These are phyloP conservation scores for Hypoxylon rickii DNA, from an alignment of 495 filamentous ascomycete species.

Conservation along the genomic window DNA sequence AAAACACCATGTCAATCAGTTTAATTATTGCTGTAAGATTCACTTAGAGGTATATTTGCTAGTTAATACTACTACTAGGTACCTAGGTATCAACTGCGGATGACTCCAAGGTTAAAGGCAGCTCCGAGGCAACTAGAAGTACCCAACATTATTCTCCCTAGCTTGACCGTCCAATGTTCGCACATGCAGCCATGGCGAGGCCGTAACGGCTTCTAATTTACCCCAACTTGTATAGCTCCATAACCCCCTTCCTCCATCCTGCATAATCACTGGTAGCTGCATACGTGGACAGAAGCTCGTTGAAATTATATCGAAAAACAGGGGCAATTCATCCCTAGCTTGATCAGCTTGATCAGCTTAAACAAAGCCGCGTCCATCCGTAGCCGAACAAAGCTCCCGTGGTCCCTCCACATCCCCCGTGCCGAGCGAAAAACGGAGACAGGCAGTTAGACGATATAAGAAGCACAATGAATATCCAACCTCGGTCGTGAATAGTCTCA, in stretches of 20 bases:
- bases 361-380: slow-evolving; percentile 12
- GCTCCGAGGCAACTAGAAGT: no score
- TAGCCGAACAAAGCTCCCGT: slow-evolving; percentile 35
- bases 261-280: neutral
- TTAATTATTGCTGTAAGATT: no score
- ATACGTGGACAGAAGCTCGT: no score
- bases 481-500: neutral
- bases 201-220: slow-evolving; percentile 20
- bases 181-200: slow-evolving; percentile 1
- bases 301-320: no score
- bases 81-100: neutral
- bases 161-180: no score
- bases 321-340: no score
- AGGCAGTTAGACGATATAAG: neutral
- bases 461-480: neutral
- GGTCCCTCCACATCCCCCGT: no score
- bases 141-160: no score
- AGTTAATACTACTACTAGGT: neutral
- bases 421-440: slow-evolving; percentile 30
- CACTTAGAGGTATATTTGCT: no score
- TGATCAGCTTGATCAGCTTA: no score
- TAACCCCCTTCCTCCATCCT: neutral
- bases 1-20: no score
- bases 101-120: no score
- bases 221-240: slow-evolving; percentile 2